Percentiles rank a stretch among this genome's conserved stretches.
Conservation (phyloP, 805 yeast genomes). For the Grigorovia yakushimaensis region DNA sequence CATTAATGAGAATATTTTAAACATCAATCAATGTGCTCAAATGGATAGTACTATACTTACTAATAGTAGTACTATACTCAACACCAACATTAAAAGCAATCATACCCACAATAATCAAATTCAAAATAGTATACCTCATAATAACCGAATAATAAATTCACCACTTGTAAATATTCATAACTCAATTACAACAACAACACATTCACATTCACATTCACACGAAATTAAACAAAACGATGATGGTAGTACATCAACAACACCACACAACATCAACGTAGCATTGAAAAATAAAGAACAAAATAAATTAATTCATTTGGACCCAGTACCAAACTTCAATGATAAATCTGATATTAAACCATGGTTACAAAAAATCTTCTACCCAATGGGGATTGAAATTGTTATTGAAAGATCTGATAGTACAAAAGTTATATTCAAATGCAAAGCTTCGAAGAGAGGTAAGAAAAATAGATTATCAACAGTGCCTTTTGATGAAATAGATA, state of each 20-base stretch:
- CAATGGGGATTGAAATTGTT: constrained; percentile 44
- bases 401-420: constrained; percentile 53
- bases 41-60: neutral
- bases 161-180: neutral
- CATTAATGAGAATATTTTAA: neutral
- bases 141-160: too few relatives aligned
- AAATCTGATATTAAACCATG: constrained; percentile 52
- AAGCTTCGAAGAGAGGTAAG: constrained; percentile 30
- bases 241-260: constrained; percentile 5
- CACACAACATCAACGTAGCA: constrained; percentile 8
- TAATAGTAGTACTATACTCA: neutral
- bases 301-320: constrained; percentile 30
- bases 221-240: constrained; percentile 2
- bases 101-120: neutral
- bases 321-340: constrained; percentile 32
- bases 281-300: constrained; percentile 10
- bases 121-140: too few relatives aligned
- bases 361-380: constrained; percentile 40
- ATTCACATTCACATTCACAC: constrained; percentile 6
- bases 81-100: neutral
- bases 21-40: neutral
- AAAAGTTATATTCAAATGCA: constrained; percentile 55
- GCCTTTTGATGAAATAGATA: too few relatives aligned
- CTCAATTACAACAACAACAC: neutral
- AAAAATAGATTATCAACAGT: too few relatives aligned